Base-by-base conservation (phyloP, 2,329 filamentous ascomycete species). In the Coniella lustricola region DNA sequence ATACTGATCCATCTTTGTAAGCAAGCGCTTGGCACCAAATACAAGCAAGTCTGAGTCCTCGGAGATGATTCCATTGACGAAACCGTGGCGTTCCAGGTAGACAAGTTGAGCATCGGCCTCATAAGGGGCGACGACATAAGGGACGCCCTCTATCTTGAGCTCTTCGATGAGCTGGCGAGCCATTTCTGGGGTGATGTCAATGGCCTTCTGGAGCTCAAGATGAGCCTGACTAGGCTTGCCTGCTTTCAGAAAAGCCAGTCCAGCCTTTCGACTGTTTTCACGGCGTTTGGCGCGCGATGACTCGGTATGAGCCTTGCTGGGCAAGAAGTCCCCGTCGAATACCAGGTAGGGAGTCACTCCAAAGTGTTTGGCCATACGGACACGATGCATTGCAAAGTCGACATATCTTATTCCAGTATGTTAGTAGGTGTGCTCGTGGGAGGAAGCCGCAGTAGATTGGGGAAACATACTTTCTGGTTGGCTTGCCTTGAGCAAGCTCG, bases 41-140 rank as follows among this genome's bases (percentile, higher is more conserved):
- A 98, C 93, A 31, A 98, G 72, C 49, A 98, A 73, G 68, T 98
- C 93, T 0, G 93, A 98, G 64, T 98, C 93, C 63, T 98, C 93
- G 0, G 93, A 96, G 32, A 98, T 71, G 54, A 98, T 95, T 21
- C 89, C 94, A 57, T 84, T 73, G 57, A 96, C 85, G 44, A 90
- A 72, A 1, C 91, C 91, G 51, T 88, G 79, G 43, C 83, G 82
- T 67, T 98, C 93, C 33, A 98, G 76, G 62, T 97, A 98, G 21
- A 90, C 90, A 58, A 98, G 76, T 66, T 98, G 91, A n/a, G 91
- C 85, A 66, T 98, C 93, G 40, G 93, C 93, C 72, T 98, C 93
- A 67, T 96, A 98, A 0, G 93, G 93, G 1, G 93, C 93, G 16
- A 98, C 94, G 48, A 98, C 76, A 62, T 95, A 97, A 49, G 88